Evolutionary conservation across 106 monocot genomes (phyloP).

Genomic region (Dendrobium huoshanense): DNA sequence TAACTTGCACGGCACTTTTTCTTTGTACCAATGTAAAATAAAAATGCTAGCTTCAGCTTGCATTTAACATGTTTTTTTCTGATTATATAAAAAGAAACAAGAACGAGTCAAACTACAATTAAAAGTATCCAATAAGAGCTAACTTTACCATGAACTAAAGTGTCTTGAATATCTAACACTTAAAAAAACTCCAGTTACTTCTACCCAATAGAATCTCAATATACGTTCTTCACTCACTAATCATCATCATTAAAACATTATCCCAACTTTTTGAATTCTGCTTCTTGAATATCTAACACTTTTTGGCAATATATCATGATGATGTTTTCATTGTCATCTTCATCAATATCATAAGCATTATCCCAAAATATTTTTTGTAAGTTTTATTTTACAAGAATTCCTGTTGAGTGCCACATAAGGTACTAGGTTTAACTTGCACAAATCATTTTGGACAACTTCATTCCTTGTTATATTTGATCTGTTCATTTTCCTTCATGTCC

Average conservation of each 20-base stretch:
- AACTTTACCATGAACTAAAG: background rate
- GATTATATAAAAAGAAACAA: background rate
- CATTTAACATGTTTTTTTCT: background rate
- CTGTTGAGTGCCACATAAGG: background rate
- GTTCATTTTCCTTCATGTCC: too few relatives aligned
- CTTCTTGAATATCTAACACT: background rate
- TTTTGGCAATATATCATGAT: background rate
- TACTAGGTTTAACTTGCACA: background rate
- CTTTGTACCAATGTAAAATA: background rate
- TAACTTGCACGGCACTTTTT: background rate
- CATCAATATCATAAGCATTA: background rate
- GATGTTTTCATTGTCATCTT: background rate
- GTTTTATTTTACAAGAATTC: background rate
- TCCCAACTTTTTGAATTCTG: background rate
- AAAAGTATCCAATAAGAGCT: background rate
- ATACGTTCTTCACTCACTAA: background rate
- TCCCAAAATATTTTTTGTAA: too few relatives aligned
- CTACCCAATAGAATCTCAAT: background rate
- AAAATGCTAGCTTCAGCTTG: background rate
- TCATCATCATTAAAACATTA: background rate
- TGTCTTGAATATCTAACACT: too few relatives aligned
- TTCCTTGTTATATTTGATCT: too few relatives aligned
- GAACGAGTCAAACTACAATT: background rate
- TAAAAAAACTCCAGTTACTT: too few relatives aligned
- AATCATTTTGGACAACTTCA: too few relatives aligned